Evolutionary conservation across 306 rosid species (phyloP), one percentile per base, ranked within the genome.

Genomic region (Castanospermum australe): DNA sequence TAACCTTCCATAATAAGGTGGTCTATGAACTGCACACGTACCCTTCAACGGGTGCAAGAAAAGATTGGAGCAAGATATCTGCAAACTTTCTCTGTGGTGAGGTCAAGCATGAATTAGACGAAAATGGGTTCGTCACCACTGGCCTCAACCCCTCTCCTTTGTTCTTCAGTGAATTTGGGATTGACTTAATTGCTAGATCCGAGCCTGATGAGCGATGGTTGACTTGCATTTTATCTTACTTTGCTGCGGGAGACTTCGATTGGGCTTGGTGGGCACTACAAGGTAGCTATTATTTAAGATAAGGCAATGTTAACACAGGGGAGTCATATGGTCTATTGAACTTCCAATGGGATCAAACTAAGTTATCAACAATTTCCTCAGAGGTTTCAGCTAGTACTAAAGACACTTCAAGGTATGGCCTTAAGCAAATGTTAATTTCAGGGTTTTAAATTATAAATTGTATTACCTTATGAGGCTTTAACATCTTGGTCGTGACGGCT

Each of bases 241-340:
- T 84, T 8, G 79, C 78, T 8, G 77, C 1, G 0, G 41, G 20
- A 6, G 88, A 84, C 47, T 22, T 80, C 8, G 88, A 77, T 18
- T 84, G 84, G 82, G 88, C 67, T 0, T 71, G 73, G 52, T 84
- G 88, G 85, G 79, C 80, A 21, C 64, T 73, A 5, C 84, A 73
- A 67, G 84, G 87, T 6, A 75, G 73, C 32, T 84, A 84, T 64
- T 68, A 75, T 42, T 28, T 20, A 2, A 76, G 79, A 18, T 66
- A 84, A 71, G 85, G 72, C 0, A 36, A 5, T 0, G 9, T 15
- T 18, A 20, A 35, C 4, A 2, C 2, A 0, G 88, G 73, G 2
- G 88, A 76, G 68, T 36, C 45, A 5, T 84, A 60, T 57, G 88
- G 88, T 1, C n/a, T 84, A 1, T 45, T 84, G 35, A 71, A 71